Evolutionary conservation across 352 stramenopile genomes (phyloP).

Genomic region (Pythium biforme): DNA sequence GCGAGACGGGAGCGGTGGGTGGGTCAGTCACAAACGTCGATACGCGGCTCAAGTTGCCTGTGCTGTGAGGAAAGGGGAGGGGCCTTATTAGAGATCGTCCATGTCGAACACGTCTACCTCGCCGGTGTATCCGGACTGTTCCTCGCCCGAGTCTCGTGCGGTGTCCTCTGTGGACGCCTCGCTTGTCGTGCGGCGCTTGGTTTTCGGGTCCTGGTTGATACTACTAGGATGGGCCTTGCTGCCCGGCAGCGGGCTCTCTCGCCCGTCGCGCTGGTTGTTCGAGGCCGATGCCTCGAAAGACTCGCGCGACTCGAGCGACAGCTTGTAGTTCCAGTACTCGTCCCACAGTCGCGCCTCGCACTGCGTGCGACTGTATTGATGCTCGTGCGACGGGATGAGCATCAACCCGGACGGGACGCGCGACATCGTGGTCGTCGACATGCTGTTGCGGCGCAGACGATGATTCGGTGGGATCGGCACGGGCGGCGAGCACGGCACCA

Average conservation of each 20-base stretch:
- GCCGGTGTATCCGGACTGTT: constrained; percentile 21
- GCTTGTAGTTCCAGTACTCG: constrained; percentile 73
- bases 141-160: constrained; percentile 29
- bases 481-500: constrained; percentile 46
- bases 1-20: not conserved
- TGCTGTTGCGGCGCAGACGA: constrained; percentile 33
- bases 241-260: constrained; percentile 1
- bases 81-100: constrained; percentile 65
- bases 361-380: constrained; percentile 40
- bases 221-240: not conserved
- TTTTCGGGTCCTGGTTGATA: constrained; percentile 6
- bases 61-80: no score
- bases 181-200: constrained; percentile 31
- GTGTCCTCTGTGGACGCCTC: constrained; percentile 41
- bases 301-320: constrained; percentile 64
- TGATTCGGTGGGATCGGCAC: constrained; percentile 49
- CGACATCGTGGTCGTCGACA: constrained; percentile 11
- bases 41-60: not conserved
- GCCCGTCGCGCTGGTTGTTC: constrained; percentile 14
- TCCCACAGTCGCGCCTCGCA: constrained; percentile 57
- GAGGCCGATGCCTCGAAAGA: constrained; percentile 44
- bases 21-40: constrained; percentile 4
- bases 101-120: constrained; percentile 55
- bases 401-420: constrained; percentile 3
- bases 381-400: constrained; percentile 14